phyloP scores from a whole-genome alignment of 371 early-diverging fungal genomes.

The Mortierella sp. region DNA sequence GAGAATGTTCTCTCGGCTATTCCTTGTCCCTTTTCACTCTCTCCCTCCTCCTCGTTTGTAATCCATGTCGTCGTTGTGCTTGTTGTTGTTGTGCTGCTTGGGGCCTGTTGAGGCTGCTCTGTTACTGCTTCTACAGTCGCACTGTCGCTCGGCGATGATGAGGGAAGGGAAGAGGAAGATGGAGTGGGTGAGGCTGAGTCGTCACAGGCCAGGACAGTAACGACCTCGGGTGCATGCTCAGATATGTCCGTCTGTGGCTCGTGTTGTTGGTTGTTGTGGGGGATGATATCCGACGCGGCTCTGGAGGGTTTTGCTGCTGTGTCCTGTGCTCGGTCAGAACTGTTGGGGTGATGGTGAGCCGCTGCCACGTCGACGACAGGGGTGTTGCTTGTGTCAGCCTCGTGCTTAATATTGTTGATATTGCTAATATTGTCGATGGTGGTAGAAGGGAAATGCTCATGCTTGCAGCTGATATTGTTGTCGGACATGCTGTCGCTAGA shows the following conservation, averaged over 20 bases:
- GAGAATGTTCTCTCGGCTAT: not conserved
- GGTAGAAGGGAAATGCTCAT: not conserved
- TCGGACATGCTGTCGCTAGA: not conserved
- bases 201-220: not conserved
- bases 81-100: not conserved
- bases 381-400: conserved; percentile 12
- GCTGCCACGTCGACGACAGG: not conserved
- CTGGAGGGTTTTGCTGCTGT: not conserved
- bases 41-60: not conserved
- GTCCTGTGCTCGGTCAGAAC: conserved; percentile 1
- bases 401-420: not conserved
- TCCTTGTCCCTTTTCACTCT: no score
- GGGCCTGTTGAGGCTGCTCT: not conserved
- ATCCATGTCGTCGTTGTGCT: conserved; percentile 2
- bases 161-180: not conserved
- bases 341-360: conserved; percentile 4
- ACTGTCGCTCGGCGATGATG: not conserved
- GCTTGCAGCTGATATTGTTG: conserved; percentile 7
- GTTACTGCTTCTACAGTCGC: not conserved
- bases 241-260: not conserved
- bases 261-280: not conserved
- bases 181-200: not conserved
- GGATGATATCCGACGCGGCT: not conserved
- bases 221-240: not conserved
- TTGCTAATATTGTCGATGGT: not conserved